These are phyloP conservation scores for Sarocladium brachiariae DNA, from an alignment of 2,329 filamentous ascomycete species.

Conservation along the genomic window DNA sequence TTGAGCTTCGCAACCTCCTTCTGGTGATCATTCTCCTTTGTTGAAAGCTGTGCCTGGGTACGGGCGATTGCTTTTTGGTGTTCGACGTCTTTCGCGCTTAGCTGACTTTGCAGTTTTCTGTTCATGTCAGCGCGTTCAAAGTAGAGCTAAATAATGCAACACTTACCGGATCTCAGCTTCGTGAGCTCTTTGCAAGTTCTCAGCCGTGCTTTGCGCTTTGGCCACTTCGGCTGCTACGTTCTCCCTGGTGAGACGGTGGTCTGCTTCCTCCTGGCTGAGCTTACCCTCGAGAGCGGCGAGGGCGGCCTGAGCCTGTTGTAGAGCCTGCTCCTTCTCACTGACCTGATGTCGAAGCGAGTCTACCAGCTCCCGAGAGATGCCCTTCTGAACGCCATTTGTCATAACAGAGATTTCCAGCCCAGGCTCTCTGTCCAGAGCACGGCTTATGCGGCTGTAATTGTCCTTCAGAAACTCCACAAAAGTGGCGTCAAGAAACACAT, in stretches of 20 bases:
- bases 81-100: conserved; percentile 17
- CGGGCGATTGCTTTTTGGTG: conserved; percentile 16
- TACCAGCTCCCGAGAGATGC: conserved; percentile 88
- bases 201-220: conserved; percentile 24
- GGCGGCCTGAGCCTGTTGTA: conserved; percentile 41
- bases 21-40: conserved; percentile 22
- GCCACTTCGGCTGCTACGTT: conserved; percentile 25
- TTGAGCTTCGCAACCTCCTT: conserved; percentile 21
- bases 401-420: conserved; percentile 78
- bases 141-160: neutral
- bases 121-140: conserved; percentile 13
- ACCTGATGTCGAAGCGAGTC: conserved; percentile 75
- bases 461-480: conserved; percentile 96
- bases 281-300: conserved; percentile 42
- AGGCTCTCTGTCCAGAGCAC: conserved; percentile 86
- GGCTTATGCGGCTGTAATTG: conserved; percentile 78
- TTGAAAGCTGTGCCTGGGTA: conserved; percentile 13
- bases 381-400: conserved; percentile 74
- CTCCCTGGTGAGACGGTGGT: conserved; percentile 62
- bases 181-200: conserved; percentile 41
- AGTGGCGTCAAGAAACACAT: conserved; percentile 76
- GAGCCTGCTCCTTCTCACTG: conserved; percentile 56
- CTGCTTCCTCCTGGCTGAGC: conserved; percentile 65
- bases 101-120: conserved; percentile 27
- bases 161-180: conserved; percentile 55